Evolutionary conservation across 257 asterid species (phyloP), one percentile per base, ranked within the genome.

Genomic region (Galeopsis tetrahit): DNA sequence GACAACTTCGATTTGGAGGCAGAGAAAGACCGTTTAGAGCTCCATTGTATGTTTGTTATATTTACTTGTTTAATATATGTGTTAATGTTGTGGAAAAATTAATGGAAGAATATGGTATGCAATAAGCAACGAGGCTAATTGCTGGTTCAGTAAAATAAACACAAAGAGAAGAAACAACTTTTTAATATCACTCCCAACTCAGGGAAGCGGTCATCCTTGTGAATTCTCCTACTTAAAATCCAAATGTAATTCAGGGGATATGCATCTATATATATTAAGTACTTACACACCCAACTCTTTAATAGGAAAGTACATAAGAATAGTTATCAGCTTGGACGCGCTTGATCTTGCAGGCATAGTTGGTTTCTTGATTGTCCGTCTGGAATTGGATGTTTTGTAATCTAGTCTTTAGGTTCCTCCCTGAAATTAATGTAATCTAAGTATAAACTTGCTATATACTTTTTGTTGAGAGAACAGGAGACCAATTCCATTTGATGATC

Each of bases 1-100:
- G 99, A 55, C 98, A 95, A 75, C 94, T 95, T 78, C 91, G 99
- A 51, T 95, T 95, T 78, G 98, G 99, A 66, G 99, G 99, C 71
- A 89, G 99, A 63, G 97, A 95, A 69, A 88, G 97, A 75, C 99
- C 97, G 21, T 92, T 92, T 53, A 83, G 90, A 43, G 96, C 98
- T 75, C 95, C 91, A 10, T 66, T 90, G 94, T 89, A 90, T 42
- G 91, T 70, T 36, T 21, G 28, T 21, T 44, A 2, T 42, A 38
- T 70, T 17, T 77, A 4, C 70, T 64, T 72, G 21, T 59, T 63
- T 65, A 2, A 44, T 43, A 46, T 32, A 14, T 40, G 31, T 53
- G 35, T 32, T 65, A 52, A 31, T 52, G 42, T 39, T 40, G 68
- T 9, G 53, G 33, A 3, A 36, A 61, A 39, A 14, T 38, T 9